Evolutionary conservation across 768 basidiomycete genomes (phyloP), one percentile per base, ranked within the genome.

Genomic region (Phanerodontia chrysosporium): DNA sequence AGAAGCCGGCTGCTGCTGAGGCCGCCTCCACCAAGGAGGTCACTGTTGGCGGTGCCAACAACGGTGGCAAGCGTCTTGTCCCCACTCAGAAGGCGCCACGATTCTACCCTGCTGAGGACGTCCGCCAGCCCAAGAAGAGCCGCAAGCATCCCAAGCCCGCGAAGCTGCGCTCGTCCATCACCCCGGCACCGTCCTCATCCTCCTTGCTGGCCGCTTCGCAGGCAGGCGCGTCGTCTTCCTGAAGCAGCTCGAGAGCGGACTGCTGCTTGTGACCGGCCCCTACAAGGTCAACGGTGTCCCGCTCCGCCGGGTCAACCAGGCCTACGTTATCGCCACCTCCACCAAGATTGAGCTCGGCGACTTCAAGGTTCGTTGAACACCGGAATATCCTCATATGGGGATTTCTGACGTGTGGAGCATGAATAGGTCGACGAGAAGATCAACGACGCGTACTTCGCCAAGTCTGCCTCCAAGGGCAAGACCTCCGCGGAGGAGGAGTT

Each of bases 201-300:
- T 99, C 67, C 86, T 99, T 68, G 96, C 97, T 61, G 97, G 97
- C 70, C 91, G 95, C 71, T 98, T 92, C 91, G 82, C 92, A 65
- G 96, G 96, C 64, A 98, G 98, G 86, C 87, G 97, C 57, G 97
- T 99, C 64, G 95, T 99, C 58, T 96, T 93, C 78, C 80, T 99
- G 80, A 97, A 97, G 84, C 94, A 95, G 81, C 78, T 98, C 73
- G 83, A 83, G 67, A 89, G 89, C 62, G 97, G 97, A 56, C 76
- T 99, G 70, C 77, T 99, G 69, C 81, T 99, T 76, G 94, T 99
- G 68, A 94, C 95, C 39, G 97, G 97, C 57, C 97, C 97, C 49
- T 98, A 85, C 86, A 96, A 94, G 83, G 74, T 98, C 74, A 99
- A 99, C 77, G 97, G 97, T 73, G 96, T 99, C 48, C 97, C 97